These are phyloP conservation scores for Cutaneotrichosporon cutaneum DNA, from an alignment of 1,284 basidiomycete species.

Conservation along the genomic window DNA sequence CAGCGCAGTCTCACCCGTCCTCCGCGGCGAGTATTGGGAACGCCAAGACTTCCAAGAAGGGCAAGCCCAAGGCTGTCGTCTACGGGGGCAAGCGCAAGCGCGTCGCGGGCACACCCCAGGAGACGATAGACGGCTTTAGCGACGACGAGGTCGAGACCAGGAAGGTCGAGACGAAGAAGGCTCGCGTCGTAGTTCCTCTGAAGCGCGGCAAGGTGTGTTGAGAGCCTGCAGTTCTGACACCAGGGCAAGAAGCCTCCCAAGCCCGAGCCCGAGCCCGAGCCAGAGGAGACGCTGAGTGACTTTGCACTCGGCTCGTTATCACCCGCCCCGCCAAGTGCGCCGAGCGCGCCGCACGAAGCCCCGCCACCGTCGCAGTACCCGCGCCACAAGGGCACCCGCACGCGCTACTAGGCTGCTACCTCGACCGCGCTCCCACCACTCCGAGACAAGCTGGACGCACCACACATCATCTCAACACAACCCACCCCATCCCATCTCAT, in stretches of 20 bases:
- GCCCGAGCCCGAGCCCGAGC: neutral
- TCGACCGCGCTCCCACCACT: too few relatives aligned
- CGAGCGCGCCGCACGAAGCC: neutral
- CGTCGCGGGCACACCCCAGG: neutral
- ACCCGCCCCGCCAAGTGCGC: neutral
- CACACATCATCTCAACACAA: neutral
- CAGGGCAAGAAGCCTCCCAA: neutral
- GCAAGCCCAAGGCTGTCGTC: neutral
- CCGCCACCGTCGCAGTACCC: constrained; percentile 8
- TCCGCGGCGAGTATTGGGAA: too few relatives aligned
- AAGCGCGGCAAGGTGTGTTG: neutral
- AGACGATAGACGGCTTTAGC: neutral
- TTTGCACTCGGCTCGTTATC: neutral
- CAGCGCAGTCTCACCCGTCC: too few relatives aligned
- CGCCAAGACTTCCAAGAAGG: neutral
- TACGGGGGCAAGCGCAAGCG: constrained; percentile 1
- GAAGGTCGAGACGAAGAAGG: neutral
- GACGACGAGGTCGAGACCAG: neutral
- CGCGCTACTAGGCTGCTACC: neutral
- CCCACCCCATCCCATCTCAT: too few relatives aligned
- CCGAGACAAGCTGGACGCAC: neutral
- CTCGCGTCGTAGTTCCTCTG: neutral
- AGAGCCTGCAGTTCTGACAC: neutral
- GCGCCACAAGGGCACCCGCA: neutral
- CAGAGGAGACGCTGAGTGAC: neutral